Base-by-base conservation (phyloP, 345 rosid genomes). In the Hypericum perforatum region DNA sequence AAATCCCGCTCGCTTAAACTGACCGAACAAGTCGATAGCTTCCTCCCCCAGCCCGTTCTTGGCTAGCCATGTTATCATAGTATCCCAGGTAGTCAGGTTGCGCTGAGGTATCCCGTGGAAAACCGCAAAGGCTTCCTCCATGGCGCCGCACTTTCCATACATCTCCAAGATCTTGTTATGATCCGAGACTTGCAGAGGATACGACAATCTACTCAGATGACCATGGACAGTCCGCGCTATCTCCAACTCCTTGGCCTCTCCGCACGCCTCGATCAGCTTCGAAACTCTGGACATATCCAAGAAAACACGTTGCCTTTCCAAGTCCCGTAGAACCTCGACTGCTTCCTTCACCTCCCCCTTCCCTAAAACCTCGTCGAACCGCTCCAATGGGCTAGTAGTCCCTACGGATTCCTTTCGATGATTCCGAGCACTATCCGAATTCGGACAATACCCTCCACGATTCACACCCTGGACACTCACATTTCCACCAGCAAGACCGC, bases 21-120 rank as follows among this genome's bases (percentile, higher is more conserved):
- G 66, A 63, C 63, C 43, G 63, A 85, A 87, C 59, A 85, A 62
- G 57, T 91, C 92, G 41, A 91, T 68, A 37, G 86, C 89, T 45
- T 91, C 95, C 76, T 91, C 95, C 60, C 86, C 96, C 8, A 69
- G 62, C 29, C 78, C 98, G 60, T 72, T 78, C 65, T 72, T 84
- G 1, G 85, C 84, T 13, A 91, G 71, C 71, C 95, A 67, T 54
- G 72, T 73, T 52, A 82, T 84, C 72, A 87, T 70, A 13, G 49
- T 67, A 49, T 74, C 70, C 95, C 89, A 91, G 38, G 89, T 66
- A 15, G 78, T 67, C 70, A 74, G 61, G 73, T 71, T 70, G 41
- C 66, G 81, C 58, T 55, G 72, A 15, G 60, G 54, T 92, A 91
- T 82, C 46, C 58, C 58, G 50, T 79, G 62, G 11, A 90, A 82